Evolutionary conservation across 148 eudicot species (phyloP).

Genomic region (Linanthus parryae): DNA sequence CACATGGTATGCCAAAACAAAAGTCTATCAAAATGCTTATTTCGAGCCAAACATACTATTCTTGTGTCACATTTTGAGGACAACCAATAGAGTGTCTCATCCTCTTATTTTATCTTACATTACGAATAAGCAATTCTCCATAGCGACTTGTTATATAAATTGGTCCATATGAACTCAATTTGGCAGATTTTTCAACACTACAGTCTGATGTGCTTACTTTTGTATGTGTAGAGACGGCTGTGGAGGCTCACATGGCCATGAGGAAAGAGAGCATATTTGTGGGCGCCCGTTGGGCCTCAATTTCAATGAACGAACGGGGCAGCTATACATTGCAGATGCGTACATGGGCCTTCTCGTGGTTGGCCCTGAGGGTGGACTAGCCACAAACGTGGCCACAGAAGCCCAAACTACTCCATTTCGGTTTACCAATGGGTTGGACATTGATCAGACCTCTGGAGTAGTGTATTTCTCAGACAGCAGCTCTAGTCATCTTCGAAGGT

Average conservation of each 20-base stretch:
- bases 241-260: conserved; percentile 23
- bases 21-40: too few species aligned
- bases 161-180: too few species aligned
- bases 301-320: conserved; percentile 47
- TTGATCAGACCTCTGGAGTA: conserved; percentile 43
- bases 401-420: conserved; percentile 40
- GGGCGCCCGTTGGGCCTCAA: conserved; percentile 80
- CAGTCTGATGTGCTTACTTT: too few species aligned
- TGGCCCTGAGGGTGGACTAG: conserved; percentile 70
- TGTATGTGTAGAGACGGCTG: conserved; percentile 50
- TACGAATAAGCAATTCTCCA: too few species aligned
- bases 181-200: too few species aligned
- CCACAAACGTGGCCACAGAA: conserved; percentile 33
- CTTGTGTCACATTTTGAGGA: too few species aligned
- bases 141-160: too few species aligned
- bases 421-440: conserved; percentile 66
- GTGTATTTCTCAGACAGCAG: conserved; percentile 85
- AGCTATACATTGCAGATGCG: conserved; percentile 76
- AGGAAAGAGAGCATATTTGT: conserved; percentile 52
- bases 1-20: too few species aligned
- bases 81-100: too few species aligned
- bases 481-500: conserved; percentile 52
- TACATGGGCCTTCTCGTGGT: conserved; percentile 81
- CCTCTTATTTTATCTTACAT: too few species aligned
- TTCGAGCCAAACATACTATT: too few species aligned